phyloP scores from a whole-genome alignment of 306 rosid species.

The Vachellia collinsii region DNA sequence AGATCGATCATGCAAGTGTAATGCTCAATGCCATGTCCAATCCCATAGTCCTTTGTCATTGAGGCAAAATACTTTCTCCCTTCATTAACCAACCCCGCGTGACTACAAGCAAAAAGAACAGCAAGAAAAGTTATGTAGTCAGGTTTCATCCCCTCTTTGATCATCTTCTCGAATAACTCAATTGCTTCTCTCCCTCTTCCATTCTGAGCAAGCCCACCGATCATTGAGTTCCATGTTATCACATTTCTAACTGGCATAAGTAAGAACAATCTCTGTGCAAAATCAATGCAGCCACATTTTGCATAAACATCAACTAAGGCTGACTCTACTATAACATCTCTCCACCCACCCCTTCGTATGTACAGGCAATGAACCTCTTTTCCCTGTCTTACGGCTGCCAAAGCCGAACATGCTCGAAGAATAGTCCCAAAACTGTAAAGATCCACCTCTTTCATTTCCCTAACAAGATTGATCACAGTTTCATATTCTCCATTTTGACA shows the following conservation, averaged over 20 bases:
- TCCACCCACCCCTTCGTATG: constrained; percentile 76
- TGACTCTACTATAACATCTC: constrained; percentile 80
- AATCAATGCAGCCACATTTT: constrained; percentile 77
- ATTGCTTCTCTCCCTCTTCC: constrained; percentile 75
- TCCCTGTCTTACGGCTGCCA: constrained; percentile 76
- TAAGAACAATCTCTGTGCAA: constrained; percentile 55
- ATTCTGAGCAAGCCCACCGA: constrained; percentile 83
- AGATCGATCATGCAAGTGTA: constrained; percentile 86
- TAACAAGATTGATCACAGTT: constrained; percentile 63
- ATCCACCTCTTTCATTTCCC: constrained; percentile 62
- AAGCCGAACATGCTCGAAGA: constrained; percentile 76
- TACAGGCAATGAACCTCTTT: constrained; percentile 91
- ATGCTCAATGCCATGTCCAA: constrained; percentile 75
- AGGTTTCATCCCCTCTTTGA: constrained; percentile 62
- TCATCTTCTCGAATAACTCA: constrained; percentile 61
- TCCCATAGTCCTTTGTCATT: constrained; percentile 63
- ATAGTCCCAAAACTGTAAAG: constrained; percentile 73
- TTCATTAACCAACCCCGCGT: constrained; percentile 80
- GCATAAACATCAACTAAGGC: constrained; percentile 90
- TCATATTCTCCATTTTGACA: constrained; percentile 71
- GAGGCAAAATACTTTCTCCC: constrained; percentile 61
- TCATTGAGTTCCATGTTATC: constrained; percentile 94
- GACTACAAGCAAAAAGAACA: constrained; percentile 91
- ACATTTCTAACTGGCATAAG: constrained; percentile 65
- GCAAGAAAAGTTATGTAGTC: constrained; percentile 77